Evolutionary conservation across 257 asterid genomes (phyloP).

Genomic region (Solanum sejunctum): DNA sequence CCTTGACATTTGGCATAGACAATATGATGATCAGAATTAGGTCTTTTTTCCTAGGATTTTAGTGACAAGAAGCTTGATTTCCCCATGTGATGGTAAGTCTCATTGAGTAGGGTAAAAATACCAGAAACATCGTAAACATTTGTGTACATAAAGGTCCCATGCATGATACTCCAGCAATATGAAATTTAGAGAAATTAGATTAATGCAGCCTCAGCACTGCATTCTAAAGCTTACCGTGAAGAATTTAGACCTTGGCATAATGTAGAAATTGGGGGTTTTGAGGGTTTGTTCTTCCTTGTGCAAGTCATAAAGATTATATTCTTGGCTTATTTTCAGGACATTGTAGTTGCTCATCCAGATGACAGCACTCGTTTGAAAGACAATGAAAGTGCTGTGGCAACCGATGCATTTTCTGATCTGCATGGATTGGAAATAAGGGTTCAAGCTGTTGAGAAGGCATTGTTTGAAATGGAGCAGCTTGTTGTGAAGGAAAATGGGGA

Average conservation of each 20-base stretch:
- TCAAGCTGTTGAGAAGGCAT: slow-evolving; percentile 40
- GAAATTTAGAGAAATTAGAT: not conserved
- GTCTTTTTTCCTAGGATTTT: not conserved
- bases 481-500: slow-evolving; percentile 43
- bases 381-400: slow-evolving; percentile 9
- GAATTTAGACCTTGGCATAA: not conserved
- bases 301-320: not conserved
- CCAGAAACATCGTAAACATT: not conserved
- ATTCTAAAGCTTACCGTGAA: not conserved
- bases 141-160: not conserved
- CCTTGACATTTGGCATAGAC: not conserved
- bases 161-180: not conserved
- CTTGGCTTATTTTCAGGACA: slow-evolving; percentile 23
- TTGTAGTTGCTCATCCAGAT: slow-evolving; percentile 4
- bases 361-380: slow-evolving; percentile 9
- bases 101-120: not conserved
- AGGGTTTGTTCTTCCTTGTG: not conserved
- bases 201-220: not conserved
- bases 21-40: not conserved
- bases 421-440: slow-evolving; percentile 42
- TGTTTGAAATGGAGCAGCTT: slow-evolving; percentile 37
- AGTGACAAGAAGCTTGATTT: not conserved
- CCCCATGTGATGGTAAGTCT: not conserved
- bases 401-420: slow-evolving; percentile 29
- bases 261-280: not conserved